Percentiles rank a stretch among this genome's conserved stretches.
These are phyloP conservation scores for Hericium coralloides DNA, from an alignment of 768 basidiomycete genomes.

Conservation along the genomic window DNA sequence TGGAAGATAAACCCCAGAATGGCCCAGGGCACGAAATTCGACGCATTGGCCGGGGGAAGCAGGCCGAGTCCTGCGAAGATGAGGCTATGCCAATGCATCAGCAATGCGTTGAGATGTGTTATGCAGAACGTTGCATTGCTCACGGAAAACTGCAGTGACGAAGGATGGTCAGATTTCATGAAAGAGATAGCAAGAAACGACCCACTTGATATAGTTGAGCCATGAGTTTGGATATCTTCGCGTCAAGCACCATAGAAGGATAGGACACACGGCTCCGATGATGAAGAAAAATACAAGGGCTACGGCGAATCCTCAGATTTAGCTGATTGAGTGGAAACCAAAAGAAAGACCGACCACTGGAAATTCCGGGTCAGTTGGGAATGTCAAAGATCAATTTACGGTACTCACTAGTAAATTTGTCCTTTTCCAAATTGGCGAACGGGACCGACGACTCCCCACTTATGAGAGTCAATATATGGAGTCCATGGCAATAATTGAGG, in stretches of 20 bases:
- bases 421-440: slow-evolving; percentile 26
- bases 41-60: slow-evolving; percentile 33
- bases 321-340: background rate
- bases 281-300: slow-evolving; percentile 35
- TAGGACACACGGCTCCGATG: slow-evolving; percentile 31
- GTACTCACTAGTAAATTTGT: slow-evolving; percentile 25
- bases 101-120: background rate
- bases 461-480: too few species aligned
- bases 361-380: background rate
- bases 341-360: background rate
- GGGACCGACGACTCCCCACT: slow-evolving; percentile 37
- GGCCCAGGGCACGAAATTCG: slow-evolving; percentile 31
- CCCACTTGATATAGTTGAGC: slow-evolving; percentile 15
- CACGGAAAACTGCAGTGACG: slow-evolving; percentile 23
- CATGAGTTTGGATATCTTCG: slow-evolving; percentile 21
- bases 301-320: background rate
- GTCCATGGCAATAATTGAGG: background rate
- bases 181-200: background rate
- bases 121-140: background rate
- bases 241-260: slow-evolving; percentile 25
- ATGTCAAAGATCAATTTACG: background rate
- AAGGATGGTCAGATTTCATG: background rate
- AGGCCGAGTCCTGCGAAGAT: slow-evolving; percentile 31
- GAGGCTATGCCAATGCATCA: slow-evolving; percentile 13
- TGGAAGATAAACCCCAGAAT: slow-evolving; percentile 29